Conservation (phyloP, 2,329 filamentous ascomycete species). For the Diaporthe sp. region DNA sequence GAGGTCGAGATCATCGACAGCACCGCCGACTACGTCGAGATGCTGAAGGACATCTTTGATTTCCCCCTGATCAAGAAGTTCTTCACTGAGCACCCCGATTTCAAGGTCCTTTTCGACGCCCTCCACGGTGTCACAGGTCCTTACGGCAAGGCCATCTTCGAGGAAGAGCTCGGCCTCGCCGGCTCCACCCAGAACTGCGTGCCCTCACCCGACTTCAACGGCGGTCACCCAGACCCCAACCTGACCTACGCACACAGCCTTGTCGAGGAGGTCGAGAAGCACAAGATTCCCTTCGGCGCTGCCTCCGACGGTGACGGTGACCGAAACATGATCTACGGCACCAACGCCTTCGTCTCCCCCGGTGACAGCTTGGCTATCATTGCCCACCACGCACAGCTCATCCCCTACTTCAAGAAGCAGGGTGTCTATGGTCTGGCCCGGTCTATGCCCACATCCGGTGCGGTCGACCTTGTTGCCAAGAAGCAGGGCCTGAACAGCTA, state of each 20-base stretch:
- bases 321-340: conserved; percentile 99
- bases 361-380: conserved; percentile 99
- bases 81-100: conserved; percentile 87
- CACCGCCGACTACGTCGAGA: conserved; percentile 89
- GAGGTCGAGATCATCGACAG: conserved; percentile 98
- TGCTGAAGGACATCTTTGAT: conserved; percentile 99
- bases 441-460: conserved; percentile 97
- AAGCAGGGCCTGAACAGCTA: conserved; percentile 92
- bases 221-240: conserved; percentile 97
- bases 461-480: conserved; percentile 95
- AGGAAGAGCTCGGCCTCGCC: conserved; percentile 88
- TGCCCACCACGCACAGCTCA: conserved; percentile 94
- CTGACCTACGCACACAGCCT: conserved; percentile 96
- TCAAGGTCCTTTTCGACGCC: conserved; percentile 97
- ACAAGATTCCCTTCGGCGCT: conserved; percentile 93
- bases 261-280: conserved; percentile 92
- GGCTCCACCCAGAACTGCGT: conserved; percentile 88
- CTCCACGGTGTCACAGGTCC: conserved; percentile 95
- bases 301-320: conserved; percentile 98
- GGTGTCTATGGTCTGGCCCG: conserved; percentile 95
- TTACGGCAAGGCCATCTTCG: conserved; percentile 95
- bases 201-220: conserved; percentile 94
- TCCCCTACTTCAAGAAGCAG: conserved; percentile 98
- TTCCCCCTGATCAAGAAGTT: conserved; percentile 96
- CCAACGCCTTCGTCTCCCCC: conserved; percentile 95